These are phyloP conservation scores for Hypoxylon intermedium DNA, from an alignment of 495 filamentous ascomycete species.

Conservation along the genomic window DNA sequence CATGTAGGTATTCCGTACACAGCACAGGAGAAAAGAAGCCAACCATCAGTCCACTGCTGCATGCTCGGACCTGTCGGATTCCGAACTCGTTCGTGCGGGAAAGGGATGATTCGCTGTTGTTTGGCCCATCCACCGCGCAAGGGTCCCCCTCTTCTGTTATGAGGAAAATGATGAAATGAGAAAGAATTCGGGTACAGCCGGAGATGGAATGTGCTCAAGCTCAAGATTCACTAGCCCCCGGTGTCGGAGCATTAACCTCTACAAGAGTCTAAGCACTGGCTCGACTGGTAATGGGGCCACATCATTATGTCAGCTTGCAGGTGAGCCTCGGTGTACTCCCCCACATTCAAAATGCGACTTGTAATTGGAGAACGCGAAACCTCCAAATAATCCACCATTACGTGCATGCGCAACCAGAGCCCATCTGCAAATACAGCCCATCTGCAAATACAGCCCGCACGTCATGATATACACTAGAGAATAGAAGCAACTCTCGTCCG, in stretches of 20 bases:
- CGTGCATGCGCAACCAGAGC: neutral
- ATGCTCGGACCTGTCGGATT: constrained; percentile 38
- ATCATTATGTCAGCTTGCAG: neutral
- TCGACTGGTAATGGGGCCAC: neutral
- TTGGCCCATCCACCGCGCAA: too few species aligned
- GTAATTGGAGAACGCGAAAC: too few species aligned
- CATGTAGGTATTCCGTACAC: too few species aligned
- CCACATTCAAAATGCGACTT: neutral
- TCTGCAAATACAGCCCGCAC: neutral
- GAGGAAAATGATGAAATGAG: neutral
- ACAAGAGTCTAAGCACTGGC: neutral
- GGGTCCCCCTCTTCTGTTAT: constrained; percentile 1
- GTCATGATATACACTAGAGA: constrained; percentile 7
- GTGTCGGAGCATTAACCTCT: constrained; percentile 24
- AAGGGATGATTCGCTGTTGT: neutral
- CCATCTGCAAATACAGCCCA: neutral
- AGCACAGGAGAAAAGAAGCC: constrained; percentile 17
- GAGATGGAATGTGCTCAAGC: constrained; percentile 21
- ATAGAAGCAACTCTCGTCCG: too few species aligned
- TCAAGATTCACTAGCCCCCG: constrained; percentile 17
- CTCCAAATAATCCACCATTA: too few species aligned
- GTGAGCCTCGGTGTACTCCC: constrained; percentile 1
- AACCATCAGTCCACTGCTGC: constrained; percentile 26
- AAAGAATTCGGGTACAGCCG: constrained; percentile 20
- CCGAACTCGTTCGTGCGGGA: constrained; percentile 27